These are phyloP conservation scores for Scedosporium apiospermum DNA, from an alignment of 2,329 filamentous ascomycete genomes.

Conservation along the genomic window DNA sequence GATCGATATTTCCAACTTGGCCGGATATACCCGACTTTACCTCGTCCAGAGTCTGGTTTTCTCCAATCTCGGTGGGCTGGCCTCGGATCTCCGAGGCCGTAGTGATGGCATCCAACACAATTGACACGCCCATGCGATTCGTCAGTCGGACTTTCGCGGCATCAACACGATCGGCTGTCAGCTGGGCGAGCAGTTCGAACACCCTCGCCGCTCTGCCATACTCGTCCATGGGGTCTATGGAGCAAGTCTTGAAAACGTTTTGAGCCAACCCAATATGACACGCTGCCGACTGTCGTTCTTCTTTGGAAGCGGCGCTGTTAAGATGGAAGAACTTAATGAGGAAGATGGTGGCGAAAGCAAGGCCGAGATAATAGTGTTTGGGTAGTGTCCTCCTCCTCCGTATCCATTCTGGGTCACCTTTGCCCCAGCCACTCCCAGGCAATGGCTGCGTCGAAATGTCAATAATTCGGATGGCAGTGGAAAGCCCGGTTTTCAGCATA, in stretches of 20 bases:
- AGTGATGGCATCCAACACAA: slow-evolving; percentile 16
- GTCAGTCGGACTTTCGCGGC: slow-evolving; percentile 10
- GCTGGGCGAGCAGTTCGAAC: slow-evolving; percentile 19
- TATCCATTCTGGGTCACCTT: slow-evolving; percentile 8
- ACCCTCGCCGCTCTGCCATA: slow-evolving; percentile 14
- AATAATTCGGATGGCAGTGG: slow-evolving; percentile 17
- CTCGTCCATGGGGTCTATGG: slow-evolving; percentile 15
- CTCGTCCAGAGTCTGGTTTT: slow-evolving; percentile 6
- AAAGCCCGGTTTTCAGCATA: slow-evolving; percentile 17
- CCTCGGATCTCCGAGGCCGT: slow-evolving; percentile 12
- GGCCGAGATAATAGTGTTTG: slow-evolving; percentile 17
- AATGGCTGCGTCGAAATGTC: slow-evolving; percentile 15
- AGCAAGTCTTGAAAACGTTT: slow-evolving; percentile 17
- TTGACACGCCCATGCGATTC: slow-evolving; percentile 16
- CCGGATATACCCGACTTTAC: not conserved
- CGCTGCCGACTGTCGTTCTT: slow-evolving; percentile 19
- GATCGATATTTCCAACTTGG: not conserved
- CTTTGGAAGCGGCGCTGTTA: slow-evolving; percentile 13
- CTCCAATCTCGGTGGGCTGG: slow-evolving; percentile 8
- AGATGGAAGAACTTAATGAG: slow-evolving; percentile 19
- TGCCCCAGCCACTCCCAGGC: slow-evolving; percentile 9
- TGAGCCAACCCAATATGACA: slow-evolving; percentile 18
- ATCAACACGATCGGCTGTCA: slow-evolving; percentile 12
- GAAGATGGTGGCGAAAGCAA: slow-evolving; percentile 21
- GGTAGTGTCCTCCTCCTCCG: slow-evolving; percentile 13